Base-by-base conservation (phyloP, 441 rosid genomes). In the Heliophila coronopifolia region DNA sequence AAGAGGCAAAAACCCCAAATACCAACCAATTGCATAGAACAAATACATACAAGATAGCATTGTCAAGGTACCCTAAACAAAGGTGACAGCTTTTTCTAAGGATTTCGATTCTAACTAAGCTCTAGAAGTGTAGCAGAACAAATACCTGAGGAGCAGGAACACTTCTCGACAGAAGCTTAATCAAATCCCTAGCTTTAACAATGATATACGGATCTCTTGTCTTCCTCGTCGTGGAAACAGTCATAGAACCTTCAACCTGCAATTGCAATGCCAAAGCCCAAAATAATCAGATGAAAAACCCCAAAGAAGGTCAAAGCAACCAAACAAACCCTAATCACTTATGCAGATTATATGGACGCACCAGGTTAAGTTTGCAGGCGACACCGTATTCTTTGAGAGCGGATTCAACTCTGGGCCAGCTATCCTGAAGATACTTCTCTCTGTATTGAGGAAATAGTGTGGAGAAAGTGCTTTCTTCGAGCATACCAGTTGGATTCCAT, bases 161-260 rank as follows among this genome's bases (percentile, higher is more conserved):
- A 69, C 94, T 86, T 79, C 95, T 74, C 4, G 97, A 78, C 24
- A 90, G 60, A 58, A 90, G 94, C 74, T 79, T 77, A 44, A 90
- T 72, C 36, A 90, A 83, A 58, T 84, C 94, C 71, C 92, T 81
- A 5, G 97, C 91, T 69, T 81, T 90, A 11, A 90, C 22, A 57
- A 86, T 69, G 40, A 81, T 80, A 58, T 74, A 90, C 0, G 97
- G 97, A 51, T 90, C 97, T 72, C 76, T 78, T 3, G 95, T 90
- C 76, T 84, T 86, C 53, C 76, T 78, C 18, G 95, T 80, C 10
- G 97, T 90, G n/a, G 81, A 75, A 50, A 90, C 94, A 2, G 87
- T 82, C 95, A 90, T 84, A 9, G 91, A 79, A 2, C 95, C 94
- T 72, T 90, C 91, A 51, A 83, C 83, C 98, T 87, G 72, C 37